A percentile compares a stretch with the other conserved stretches of the same genome.
Conservation (phyloP, 768 basidiomycete species). For the Lentinus brumalis region DNA sequence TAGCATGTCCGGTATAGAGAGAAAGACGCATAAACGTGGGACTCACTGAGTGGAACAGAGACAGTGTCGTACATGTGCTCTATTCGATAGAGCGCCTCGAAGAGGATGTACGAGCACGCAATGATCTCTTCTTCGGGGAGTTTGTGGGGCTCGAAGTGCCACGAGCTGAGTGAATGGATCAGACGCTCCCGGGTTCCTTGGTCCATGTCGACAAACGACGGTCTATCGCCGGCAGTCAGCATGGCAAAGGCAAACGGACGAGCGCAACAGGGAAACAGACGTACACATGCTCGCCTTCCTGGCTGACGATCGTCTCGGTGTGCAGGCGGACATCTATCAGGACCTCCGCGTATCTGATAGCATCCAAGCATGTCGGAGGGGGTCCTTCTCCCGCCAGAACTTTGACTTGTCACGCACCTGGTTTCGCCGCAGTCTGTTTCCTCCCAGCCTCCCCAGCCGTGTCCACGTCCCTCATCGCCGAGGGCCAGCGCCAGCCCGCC, state of each 20-base stretch:
- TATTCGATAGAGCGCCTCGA: conserved; percentile 81
- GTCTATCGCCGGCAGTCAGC: conserved; percentile 8
- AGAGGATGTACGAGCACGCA: conserved; percentile 80
- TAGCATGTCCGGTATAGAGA: too few species aligned
- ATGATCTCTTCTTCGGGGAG: conserved; percentile 82
- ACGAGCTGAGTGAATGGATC: conserved; percentile 68
- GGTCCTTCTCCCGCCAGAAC: conserved; percentile 7
- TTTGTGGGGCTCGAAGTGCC: conserved; percentile 90
- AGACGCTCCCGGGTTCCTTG: conserved; percentile 58
- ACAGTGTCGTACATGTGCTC: conserved; percentile 69
- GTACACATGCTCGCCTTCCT: conserved; percentile 47
- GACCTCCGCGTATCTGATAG: conserved; percentile 70
- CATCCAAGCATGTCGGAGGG: not conserved
- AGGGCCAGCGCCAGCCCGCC: conserved; percentile 87
- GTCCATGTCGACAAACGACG: conserved; percentile 42
- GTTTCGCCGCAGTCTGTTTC: conserved; percentile 48
- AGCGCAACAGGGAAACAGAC: conserved; percentile 23
- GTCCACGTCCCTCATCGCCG: conserved; percentile 58
- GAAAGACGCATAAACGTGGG: too few species aligned
- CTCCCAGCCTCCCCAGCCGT: conserved; percentile 70
- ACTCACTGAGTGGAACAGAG: conserved; percentile 55
- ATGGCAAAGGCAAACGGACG: not conserved
- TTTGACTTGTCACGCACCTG: conserved; percentile 42
- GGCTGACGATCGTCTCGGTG: conserved; percentile 71
- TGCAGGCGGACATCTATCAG: conserved; percentile 84